Conservation (phyloP, 768 basidiomycete genomes). For the Tricholoma sp. region DNA sequence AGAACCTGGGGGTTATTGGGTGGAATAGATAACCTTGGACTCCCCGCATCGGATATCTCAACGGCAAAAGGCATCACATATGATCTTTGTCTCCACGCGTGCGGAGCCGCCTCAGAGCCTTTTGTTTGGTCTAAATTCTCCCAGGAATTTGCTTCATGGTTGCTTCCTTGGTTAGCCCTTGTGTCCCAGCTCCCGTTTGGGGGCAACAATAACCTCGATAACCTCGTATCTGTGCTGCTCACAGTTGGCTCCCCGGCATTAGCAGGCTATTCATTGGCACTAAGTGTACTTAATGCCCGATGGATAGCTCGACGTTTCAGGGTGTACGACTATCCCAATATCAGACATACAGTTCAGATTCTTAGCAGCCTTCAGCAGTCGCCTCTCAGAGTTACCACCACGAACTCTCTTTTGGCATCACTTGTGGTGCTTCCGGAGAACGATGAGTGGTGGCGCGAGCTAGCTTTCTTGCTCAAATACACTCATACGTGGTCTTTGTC, state of each 20-base stretch:
- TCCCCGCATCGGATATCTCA: slow-evolving; percentile 15
- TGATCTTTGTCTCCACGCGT: slow-evolving; percentile 23
- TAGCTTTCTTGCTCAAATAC: slow-evolving; percentile 28
- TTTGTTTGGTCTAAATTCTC: slow-evolving; percentile 31
- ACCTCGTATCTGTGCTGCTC: slow-evolving; percentile 37
- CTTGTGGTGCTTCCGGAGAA: slow-evolving; percentile 38
- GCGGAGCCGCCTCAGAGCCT: slow-evolving; percentile 20
- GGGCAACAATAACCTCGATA: slow-evolving; percentile 30
- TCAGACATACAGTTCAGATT: slow-evolving; percentile 23
- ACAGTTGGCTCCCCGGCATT: slow-evolving; percentile 41
- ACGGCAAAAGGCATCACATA: slow-evolving; percentile 26
- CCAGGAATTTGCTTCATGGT: slow-evolving; percentile 39
- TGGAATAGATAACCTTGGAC: slow-evolving; percentile 23
- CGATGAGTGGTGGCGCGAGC: slow-evolving; percentile 35
- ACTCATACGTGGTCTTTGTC: slow-evolving; percentile 34
- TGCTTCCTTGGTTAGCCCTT: slow-evolving; percentile 44
- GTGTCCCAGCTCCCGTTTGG: slow-evolving; percentile 46
- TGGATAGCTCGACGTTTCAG: slow-evolving; percentile 34
- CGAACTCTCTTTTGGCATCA: slow-evolving; percentile 28
- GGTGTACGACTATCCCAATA: slow-evolving; percentile 25
- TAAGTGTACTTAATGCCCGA: slow-evolving; percentile 40
- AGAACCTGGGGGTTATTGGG: slow-evolving; percentile 16
- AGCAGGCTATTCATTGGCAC: slow-evolving; percentile 38
- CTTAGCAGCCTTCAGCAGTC: slow-evolving; percentile 39
- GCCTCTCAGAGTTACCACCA: slow-evolving; percentile 27